A percentile compares a stretch with the other conserved stretches of the same genome.
Evolutionary conservation across 2,329 filamentous ascomycete genomes (phyloP).

Genomic region (Pyrenophora graminea): DNA sequence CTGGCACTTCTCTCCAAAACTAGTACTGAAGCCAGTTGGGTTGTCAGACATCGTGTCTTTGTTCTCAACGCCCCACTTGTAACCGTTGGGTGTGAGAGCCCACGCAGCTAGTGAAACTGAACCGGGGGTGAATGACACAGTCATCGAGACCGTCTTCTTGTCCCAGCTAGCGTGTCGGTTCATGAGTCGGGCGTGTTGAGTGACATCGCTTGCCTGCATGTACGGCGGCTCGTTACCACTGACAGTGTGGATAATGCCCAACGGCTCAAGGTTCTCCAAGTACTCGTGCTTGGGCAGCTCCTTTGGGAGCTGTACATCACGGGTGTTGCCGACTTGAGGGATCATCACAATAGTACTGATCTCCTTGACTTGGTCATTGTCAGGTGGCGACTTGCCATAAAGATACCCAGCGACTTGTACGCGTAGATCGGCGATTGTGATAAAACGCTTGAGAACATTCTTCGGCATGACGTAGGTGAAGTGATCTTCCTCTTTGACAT

Average conservation of each 20-base stretch:
- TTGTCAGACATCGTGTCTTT: slow-evolving; percentile 90
- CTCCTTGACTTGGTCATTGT: slow-evolving; percentile 97
- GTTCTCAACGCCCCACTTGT: slow-evolving; percentile 97
- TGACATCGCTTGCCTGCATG: slow-evolving; percentile 95
- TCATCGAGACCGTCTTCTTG: slow-evolving; percentile 90
- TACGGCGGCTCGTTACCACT: slow-evolving; percentile 94
- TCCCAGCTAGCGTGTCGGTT: slow-evolving; percentile 81
- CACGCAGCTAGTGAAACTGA: slow-evolving; percentile 94
- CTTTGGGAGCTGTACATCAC: slow-evolving; percentile 87
- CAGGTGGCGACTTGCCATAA: slow-evolving; percentile 87
- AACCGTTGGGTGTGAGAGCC: slow-evolving; percentile 87
- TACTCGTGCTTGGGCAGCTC: slow-evolving; percentile 91
- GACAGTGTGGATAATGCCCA: slow-evolving; percentile 93
- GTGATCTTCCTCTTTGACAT: slow-evolving; percentile 83
- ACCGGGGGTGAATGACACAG: slow-evolving; percentile 93
- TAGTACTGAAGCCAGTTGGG: slow-evolving; percentile 88
- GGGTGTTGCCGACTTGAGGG: slow-evolving; percentile 90
- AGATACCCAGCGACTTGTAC: slow-evolving; percentile 96
- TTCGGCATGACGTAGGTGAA: slow-evolving; percentile 99
- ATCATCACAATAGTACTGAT: slow-evolving; percentile 97
- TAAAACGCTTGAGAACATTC: slow-evolving; percentile 97
- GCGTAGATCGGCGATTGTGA: slow-evolving; percentile 92
- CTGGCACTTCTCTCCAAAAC: slow-evolving; percentile 94
- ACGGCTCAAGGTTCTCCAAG: slow-evolving; percentile 80
- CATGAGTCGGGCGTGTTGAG: slow-evolving; percentile 88